These are phyloP conservation scores for Phytophthora pseudosyringae DNA, from an alignment of 352 stramenopile species.

Conservation along the genomic window DNA sequence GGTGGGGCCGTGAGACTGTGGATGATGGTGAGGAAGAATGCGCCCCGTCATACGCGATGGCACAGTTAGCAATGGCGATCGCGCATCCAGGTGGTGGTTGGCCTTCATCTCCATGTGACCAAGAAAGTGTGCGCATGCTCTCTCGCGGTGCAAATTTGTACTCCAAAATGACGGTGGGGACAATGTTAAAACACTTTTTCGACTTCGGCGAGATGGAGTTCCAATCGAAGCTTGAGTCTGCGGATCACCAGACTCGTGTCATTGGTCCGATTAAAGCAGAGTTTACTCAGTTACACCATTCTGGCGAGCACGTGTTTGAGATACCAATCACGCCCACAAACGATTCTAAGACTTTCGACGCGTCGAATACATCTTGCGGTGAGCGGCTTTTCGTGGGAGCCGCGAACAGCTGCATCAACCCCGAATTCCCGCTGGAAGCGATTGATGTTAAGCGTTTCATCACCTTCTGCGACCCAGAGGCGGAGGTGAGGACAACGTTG, in stretches of 20 bases:
- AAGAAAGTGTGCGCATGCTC: constrained; percentile 71
- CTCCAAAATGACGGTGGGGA: constrained; percentile 78
- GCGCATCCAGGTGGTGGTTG: constrained; percentile 59
- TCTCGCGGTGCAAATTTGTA: constrained; percentile 84
- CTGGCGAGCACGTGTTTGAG: constrained; percentile 39
- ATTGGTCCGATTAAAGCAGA: constrained; percentile 69
- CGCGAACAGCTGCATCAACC: constrained; percentile 52
- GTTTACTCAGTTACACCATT: constrained; percentile 65
- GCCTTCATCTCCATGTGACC: constrained; percentile 70
- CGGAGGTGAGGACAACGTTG: constrained; percentile 53
- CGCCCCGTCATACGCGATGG: constrained; percentile 74
- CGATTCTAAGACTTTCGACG: constrained; percentile 48
- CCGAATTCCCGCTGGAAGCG: constrained; percentile 74
- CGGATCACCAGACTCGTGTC: constrained; percentile 57
- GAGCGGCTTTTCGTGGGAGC: constrained; percentile 44
- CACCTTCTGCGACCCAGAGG: constrained; percentile 76
- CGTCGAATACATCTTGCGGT: constrained; percentile 86
- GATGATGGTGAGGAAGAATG: constrained; percentile 86
- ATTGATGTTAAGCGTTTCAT: constrained; percentile 77
- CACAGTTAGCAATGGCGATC: constrained; percentile 77
- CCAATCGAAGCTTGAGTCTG: constrained; percentile 57
- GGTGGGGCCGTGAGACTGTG: constrained; percentile 84
- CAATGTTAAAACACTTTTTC: constrained; percentile 87
- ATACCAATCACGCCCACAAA: constrained; percentile 25
- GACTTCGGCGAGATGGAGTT: constrained; percentile 78